Percentiles rank a stretch among this genome's conserved stretches.
phyloP scores from a whole-genome alignment of 225 moss, liverwort and hornwort species.

The Bryoerythrophyllum caledonicum region DNA sequence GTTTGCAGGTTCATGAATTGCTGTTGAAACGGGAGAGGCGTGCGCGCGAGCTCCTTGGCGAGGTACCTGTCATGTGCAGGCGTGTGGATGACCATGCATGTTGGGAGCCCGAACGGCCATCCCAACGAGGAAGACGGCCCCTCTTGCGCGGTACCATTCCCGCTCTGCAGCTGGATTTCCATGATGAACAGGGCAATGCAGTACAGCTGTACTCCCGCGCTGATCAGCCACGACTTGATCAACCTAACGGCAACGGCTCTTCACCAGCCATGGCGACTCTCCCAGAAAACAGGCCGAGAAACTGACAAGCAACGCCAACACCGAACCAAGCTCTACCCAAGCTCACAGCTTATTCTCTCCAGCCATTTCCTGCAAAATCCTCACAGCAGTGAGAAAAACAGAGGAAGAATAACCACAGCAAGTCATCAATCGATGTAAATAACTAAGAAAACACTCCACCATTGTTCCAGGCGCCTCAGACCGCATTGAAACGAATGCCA shows the following conservation, averaged over 20 bases:
- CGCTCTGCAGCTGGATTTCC: slow-evolving; percentile 18
- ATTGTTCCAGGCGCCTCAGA: background rate
- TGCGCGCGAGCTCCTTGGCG: background rate
- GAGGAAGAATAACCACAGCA: background rate
- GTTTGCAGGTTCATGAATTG: slow-evolving; percentile 53
- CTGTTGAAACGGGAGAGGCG: slow-evolving; percentile 33
- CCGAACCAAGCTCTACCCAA: background rate
- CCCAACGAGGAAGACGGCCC: slow-evolving; percentile 27
- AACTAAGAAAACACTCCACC: background rate
- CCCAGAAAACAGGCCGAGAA: background rate
- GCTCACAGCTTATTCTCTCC: background rate
- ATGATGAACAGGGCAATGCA: slow-evolving; percentile 18
- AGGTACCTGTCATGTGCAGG: slow-evolving; percentile 1
- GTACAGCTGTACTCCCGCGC: background rate
- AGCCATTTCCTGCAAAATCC: slow-evolving; percentile 7
- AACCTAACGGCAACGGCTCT: background rate
- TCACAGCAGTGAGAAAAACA: background rate
- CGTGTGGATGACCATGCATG: slow-evolving; percentile 40
- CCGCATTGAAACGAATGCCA: background rate
- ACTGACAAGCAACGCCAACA: background rate
- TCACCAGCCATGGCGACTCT: slow-evolving; percentile 10
- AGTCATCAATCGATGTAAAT: background rate
- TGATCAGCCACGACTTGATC: background rate
- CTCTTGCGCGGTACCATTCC: background rate
- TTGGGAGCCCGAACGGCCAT: slow-evolving; percentile 49